These are phyloP conservation scores for Sparassis latifolia DNA, from an alignment of 1,284 basidiomycete genomes.

Conservation along the genomic window DNA sequence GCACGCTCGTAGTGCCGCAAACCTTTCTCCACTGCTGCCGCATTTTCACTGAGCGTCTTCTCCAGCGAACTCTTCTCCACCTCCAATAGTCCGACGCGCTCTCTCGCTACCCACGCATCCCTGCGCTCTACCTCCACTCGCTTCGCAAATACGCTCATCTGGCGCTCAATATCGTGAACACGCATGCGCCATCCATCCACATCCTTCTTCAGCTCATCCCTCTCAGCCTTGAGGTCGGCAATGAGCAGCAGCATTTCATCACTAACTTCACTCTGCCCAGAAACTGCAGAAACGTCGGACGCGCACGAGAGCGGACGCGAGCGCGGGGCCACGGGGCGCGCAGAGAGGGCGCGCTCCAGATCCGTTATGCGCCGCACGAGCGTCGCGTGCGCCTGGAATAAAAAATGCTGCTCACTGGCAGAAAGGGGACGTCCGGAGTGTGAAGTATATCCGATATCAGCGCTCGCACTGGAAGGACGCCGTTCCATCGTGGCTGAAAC, in stretches of 20 bases:
- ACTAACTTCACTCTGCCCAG: conserved; percentile 29
- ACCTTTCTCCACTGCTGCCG: conserved; percentile 25
- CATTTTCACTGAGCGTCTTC: conserved; percentile 39
- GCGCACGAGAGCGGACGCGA: conserved; percentile 49
- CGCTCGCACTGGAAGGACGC: conserved; percentile 20
- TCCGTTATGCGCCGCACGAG: conserved; percentile 74
- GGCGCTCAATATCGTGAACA: conserved; percentile 62
- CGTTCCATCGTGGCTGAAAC: conserved; percentile 33
- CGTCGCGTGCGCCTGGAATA: conserved; percentile 73
- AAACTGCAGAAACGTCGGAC: conserved; percentile 38
- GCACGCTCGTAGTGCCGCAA: conserved; percentile 27
- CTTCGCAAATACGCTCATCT: conserved; percentile 47
- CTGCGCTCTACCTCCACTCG: conserved; percentile 65
- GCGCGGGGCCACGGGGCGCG: conserved; percentile 29
- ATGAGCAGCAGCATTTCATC: conserved; percentile 72
- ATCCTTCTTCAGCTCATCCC: conserved; percentile 73
- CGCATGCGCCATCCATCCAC: conserved; percentile 70
- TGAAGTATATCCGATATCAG: conserved; percentile 22
- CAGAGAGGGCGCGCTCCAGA: conserved; percentile 61
- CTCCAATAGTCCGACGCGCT: conserved; percentile 55
- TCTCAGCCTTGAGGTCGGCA: conserved; percentile 69
- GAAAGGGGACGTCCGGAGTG: conserved; percentile 43
- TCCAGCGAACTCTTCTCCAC: conserved; percentile 53
- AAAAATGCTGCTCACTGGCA: conserved; percentile 71
- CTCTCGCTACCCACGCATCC: conserved; percentile 71